phyloP scores from a whole-genome alignment of 1,284 basidiomycete genomes.

The Apiotrichum veenhuisii region DNA sequence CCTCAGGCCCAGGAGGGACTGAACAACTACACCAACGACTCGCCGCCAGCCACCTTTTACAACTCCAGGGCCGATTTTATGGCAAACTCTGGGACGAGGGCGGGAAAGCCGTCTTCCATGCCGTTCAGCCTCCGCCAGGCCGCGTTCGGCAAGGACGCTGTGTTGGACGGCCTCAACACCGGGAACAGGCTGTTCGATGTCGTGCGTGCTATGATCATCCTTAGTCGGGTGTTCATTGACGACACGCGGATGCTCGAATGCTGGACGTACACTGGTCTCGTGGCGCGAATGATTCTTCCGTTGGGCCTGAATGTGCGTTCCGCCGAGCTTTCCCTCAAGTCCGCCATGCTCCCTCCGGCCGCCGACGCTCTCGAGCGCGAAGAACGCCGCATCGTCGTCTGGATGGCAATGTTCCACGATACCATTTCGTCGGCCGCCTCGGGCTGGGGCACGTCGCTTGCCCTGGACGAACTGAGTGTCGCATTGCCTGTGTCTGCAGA shows the following conservation, averaged over 20 bases:
- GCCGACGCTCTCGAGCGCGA: slow-evolving; percentile 47
- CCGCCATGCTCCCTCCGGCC: slow-evolving; percentile 43
- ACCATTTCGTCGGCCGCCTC: slow-evolving; percentile 41
- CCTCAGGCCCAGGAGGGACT: background rate
- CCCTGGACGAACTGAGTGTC: slow-evolving; percentile 45
- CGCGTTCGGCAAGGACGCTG: slow-evolving; percentile 39
- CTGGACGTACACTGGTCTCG: slow-evolving; percentile 45
- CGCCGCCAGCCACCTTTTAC: background rate
- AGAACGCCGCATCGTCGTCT: slow-evolving; percentile 42
- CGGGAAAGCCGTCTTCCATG: slow-evolving; percentile 5
- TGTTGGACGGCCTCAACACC: slow-evolving; percentile 42
- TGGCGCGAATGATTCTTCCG: slow-evolving; percentile 44
- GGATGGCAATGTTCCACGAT: slow-evolving; percentile 48
- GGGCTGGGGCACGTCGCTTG: slow-evolving; percentile 46
- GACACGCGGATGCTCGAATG: slow-evolving; percentile 49
- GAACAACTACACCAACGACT: background rate
- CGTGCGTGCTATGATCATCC: slow-evolving; percentile 45
- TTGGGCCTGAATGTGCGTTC: slow-evolving; percentile 45
- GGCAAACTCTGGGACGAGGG: background rate
- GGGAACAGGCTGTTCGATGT: slow-evolving; percentile 46
- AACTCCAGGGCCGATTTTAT: background rate
- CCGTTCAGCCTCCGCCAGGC: slow-evolving; percentile 38
- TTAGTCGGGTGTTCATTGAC: slow-evolving; percentile 45
- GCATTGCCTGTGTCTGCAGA: slow-evolving; percentile 37
- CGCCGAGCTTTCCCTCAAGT: slow-evolving; percentile 43